Conservation (phyloP, 176 grass and related monocot species). For the Hordeum marinum region DNA sequence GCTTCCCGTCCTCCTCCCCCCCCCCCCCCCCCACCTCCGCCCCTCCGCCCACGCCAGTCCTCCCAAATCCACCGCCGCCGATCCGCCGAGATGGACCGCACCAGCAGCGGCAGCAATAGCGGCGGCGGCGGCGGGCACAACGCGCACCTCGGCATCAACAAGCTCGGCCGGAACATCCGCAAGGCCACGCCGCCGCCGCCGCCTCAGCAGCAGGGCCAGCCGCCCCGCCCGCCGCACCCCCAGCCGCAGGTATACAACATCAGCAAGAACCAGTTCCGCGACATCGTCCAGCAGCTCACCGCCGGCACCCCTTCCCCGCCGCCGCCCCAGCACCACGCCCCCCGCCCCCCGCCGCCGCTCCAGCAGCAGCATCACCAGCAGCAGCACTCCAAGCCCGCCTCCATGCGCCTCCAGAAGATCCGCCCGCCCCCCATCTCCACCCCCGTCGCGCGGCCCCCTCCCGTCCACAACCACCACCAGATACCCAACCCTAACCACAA, state of each 20-base stretch:
- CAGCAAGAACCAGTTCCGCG: slow-evolving; percentile 96
- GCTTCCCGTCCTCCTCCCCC: slow-evolving; percentile 8
- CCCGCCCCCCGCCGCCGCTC: slow-evolving; percentile 26
- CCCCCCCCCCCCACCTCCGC: not conserved
- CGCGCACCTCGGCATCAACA: slow-evolving; percentile 76
- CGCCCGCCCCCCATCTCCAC: slow-evolving; percentile 64
- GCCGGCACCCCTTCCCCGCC: slow-evolving; percentile 68
- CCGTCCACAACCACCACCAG: slow-evolving; percentile 43
- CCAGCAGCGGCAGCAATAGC: slow-evolving; percentile 14
- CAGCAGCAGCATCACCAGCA: slow-evolving; percentile 28
- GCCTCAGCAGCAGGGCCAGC: slow-evolving; percentile 5
- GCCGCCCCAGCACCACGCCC: slow-evolving; percentile 22
- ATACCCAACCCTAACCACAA: slow-evolving; percentile 28
- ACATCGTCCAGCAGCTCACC: slow-evolving; percentile 97
- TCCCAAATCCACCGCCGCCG: not conserved
- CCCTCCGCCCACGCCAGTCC: not conserved
- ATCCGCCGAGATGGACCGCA: slow-evolving; percentile 61
- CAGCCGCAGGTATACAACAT: slow-evolving; percentile 99
- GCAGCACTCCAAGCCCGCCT: slow-evolving; percentile 50
- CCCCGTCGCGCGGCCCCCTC: slow-evolving; percentile 46
- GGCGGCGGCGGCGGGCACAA: slow-evolving; percentile 33
- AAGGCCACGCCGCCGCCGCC: slow-evolving; percentile 63
- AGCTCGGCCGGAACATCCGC: slow-evolving; percentile 79
- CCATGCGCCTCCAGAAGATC: slow-evolving; percentile 80
- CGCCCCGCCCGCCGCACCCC: slow-evolving; percentile 51